Evolutionary conservation across 2,329 filamentous ascomycete genomes (phyloP), one percentile per base, ranked within the genome.

Genomic region (Calonectria montana): DNA sequence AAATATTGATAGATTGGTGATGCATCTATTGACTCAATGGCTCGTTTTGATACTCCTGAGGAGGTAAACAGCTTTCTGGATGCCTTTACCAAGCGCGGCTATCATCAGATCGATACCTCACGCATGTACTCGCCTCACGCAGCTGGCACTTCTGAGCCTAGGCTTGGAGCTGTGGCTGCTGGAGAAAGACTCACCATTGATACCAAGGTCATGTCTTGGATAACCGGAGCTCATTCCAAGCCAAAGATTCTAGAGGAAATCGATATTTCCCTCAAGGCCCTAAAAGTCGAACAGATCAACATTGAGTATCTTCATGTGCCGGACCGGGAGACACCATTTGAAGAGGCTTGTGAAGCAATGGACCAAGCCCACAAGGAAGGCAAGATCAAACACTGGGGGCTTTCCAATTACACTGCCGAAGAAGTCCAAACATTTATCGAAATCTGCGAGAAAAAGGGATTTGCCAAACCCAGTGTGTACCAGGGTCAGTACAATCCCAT

Each of bases 401-500:
- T 89, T 4, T 86, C 83, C 12, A 89, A 88, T 73, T 88, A 84
- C 74, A 79, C 80, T 0, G 83, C 83, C 1, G 81, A 81, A 2
- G 85, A 89, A 70, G 86, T 89, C 0, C 80, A 85, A 62, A 67
- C 82, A 53, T 80, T 88, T 3, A 66, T 86, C 39, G 77, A 81
- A 12, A 83, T 88, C 15, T 88, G 87, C 73, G 81, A 85, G 43
- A 71, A 83, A 21, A 78, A 83, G 4, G 82, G 82, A 1, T 87
- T 78, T 29, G 80, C 86, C 16, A 82, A 82, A 67, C 87, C 87
- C 0, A 81, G 78, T 5, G 84, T 87, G 3, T 88, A 87, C 71
- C 84, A 89, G 73, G 86, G 87, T 2, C 81, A 84, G 9, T 88
- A 89, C 77, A 87, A 88, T 66, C 80, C 83, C 9, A 77, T 89